A percentile compares a stretch with the other conserved stretches of the same genome.
Conservation (phyloP, 2,329 filamentous ascomycete genomes). For the Neopestalotiopsis clavispora region DNA sequence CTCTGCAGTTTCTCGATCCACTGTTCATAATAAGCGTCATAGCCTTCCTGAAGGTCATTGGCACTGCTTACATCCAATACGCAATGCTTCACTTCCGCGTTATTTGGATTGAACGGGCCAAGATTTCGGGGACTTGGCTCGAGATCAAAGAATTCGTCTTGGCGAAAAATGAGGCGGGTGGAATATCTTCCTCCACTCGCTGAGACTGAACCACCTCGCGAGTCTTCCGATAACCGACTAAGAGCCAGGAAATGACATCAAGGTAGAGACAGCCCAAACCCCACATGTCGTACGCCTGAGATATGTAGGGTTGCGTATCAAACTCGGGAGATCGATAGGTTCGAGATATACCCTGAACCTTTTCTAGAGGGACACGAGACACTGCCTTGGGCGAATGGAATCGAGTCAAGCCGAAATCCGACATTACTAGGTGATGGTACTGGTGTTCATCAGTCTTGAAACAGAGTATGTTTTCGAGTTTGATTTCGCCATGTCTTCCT, state of each 20-base stretch:
- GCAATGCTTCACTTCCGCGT: too few relatives aligned
- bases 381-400: background rate
- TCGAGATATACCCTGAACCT: background rate
- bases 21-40: too few relatives aligned
- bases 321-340: slow-evolving; percentile 1
- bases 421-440: background rate
- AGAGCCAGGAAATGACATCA: background rate
- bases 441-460: background rate
- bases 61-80: too few relatives aligned
- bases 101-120: background rate
- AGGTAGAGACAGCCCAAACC: slow-evolving; percentile 1
- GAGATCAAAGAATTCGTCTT: slow-evolving; percentile 25
- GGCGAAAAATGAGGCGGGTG: background rate
- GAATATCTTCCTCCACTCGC: slow-evolving; percentile 13
- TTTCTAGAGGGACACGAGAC: background rate
- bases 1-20: too few relatives aligned
- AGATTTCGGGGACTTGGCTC: background rate
- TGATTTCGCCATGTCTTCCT: background rate
- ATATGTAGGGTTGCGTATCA: background rate
- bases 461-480: background rate
- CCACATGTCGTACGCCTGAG: background rate
- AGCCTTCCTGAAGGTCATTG: too few relatives aligned
- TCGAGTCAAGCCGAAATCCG: background rate
- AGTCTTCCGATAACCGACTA: background rate
- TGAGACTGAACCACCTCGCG: background rate